These are phyloP conservation scores for Penicillium sp. DNA, from an alignment of 2,329 filamentous ascomycete species.

Conservation along the genomic window DNA sequence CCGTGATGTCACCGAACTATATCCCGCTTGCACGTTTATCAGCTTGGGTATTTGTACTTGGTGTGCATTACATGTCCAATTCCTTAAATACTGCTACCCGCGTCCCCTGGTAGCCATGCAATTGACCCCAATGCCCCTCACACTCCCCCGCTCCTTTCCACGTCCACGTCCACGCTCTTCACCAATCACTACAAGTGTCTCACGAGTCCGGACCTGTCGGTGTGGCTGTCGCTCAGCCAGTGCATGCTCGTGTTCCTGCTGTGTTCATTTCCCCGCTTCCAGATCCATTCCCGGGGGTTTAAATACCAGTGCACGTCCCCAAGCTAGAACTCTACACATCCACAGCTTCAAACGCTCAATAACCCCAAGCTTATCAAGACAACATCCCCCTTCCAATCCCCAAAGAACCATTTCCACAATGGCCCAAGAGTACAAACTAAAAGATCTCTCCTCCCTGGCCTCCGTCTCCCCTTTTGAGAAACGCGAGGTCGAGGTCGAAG, in stretches of 20 bases:
- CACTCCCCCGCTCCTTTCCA: constrained; percentile 12
- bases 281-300: background rate
- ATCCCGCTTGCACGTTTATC: background rate
- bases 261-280: constrained; percentile 19
- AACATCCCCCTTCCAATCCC: background rate
- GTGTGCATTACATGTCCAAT: background rate
- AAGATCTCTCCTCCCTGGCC: constrained; percentile 67
- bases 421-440: constrained; percentile 57
- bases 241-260: constrained; percentile 25
- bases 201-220: constrained; percentile 11
- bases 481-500: constrained; percentile 85
- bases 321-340: background rate
- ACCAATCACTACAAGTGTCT: constrained; percentile 8
- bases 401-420: constrained; percentile 23
- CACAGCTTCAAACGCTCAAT: background rate
- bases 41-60: no score
- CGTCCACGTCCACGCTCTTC: constrained; percentile 4
- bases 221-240: constrained; percentile 23
- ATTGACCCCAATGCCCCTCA: background rate
- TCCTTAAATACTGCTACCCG: background rate
- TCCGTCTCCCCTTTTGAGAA: constrained; percentile 78
- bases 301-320: background rate
- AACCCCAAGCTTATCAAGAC: background rate
- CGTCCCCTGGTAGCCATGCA: background rate
- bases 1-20: background rate